Base-by-base conservation (phyloP, 2,329 filamentous ascomycete genomes). In the Penicillium sp. region DNA sequence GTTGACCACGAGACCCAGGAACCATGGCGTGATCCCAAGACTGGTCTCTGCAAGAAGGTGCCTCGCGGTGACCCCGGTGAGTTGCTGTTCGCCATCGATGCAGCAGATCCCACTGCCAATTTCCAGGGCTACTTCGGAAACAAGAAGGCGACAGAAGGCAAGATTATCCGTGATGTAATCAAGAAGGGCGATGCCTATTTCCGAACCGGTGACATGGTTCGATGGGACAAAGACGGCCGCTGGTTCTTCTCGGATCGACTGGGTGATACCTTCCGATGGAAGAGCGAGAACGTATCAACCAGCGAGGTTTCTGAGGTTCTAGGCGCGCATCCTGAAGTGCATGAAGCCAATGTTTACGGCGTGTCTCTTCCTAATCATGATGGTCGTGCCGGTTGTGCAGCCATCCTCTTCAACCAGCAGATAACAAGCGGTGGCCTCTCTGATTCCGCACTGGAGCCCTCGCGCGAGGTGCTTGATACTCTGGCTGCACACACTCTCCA, bases 111-210 rank as follows among this genome's bases (percentile, higher is more conserved):
- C 46, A 72, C 78, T 34, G 77, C 79, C 32, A 83, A 82, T 13
- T 96, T 91, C 75, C 88, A 91, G 68, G 91, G 91, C 2, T 96
- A 96, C 73, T 90, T 87, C 72, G 84, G 86, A 56, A 91, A 95
- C 69, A 71, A 80, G 15, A 80, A 81, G 32, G 90, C 91, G 0
- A 90, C 87, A 0, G 76, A 84, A 38, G 80, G 83, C 60, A 96
- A 96, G 74, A 82, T 96, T 45, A 71, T 94, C 57, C 82, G 87
- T 5, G 78, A 88, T 63, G 89, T 94, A 2, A 83, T 94, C 60
- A 77, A 74, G 55, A 87, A 87, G 65, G 90, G 88, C 15, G 91
- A 96, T 66, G 86, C 85, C 0, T 96, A 85, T 79, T 95, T 91
- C 78, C 85, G 90, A 25, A 88, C 89, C 0, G 91, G 91, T n/a